phyloP scores from a whole-genome alignment of 139 green algal genomes.

The Diplosphaera chodatii region DNA sequence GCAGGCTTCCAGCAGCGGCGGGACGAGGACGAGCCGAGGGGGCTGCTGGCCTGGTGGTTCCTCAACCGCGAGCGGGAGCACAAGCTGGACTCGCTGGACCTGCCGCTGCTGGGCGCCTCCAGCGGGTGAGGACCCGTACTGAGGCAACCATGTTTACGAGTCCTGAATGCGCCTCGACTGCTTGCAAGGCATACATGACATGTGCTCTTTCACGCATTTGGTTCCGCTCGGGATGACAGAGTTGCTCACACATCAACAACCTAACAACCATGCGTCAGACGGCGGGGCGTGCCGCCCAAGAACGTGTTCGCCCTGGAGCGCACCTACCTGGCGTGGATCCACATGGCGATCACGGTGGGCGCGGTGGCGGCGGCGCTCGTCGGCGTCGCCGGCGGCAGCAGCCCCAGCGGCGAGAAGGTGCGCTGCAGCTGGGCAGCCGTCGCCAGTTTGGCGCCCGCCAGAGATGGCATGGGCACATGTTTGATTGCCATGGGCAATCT shows the following conservation, averaged over 20 bases:
- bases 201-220: no score
- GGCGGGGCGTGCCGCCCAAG: slow-evolving; percentile 12
- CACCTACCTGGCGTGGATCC: not conserved
- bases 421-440: no score
- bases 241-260: no score
- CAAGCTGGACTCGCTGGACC: slow-evolving; percentile 14
- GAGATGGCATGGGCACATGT: no score
- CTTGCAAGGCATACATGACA: no score
- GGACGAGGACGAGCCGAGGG: not conserved
- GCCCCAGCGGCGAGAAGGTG: not conserved
- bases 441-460: no score
- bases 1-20: not conserved
- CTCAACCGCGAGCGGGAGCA: slow-evolving; percentile 3
- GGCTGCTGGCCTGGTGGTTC: slow-evolving; percentile 28
- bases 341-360: not conserved
- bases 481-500: no score
- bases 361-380: not conserved
- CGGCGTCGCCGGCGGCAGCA: not conserved
- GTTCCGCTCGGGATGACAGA: no score
- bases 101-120: not conserved
- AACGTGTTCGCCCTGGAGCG: not conserved
- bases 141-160: no score
- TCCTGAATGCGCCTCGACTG: no score
- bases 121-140: no score
- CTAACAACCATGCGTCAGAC: no score